A percentile compares a stretch with the other conserved stretches of the same genome.
phyloP scores from a whole-genome alignment of 2,329 filamentous ascomycete species.

The Botrytis galanthina region DNA sequence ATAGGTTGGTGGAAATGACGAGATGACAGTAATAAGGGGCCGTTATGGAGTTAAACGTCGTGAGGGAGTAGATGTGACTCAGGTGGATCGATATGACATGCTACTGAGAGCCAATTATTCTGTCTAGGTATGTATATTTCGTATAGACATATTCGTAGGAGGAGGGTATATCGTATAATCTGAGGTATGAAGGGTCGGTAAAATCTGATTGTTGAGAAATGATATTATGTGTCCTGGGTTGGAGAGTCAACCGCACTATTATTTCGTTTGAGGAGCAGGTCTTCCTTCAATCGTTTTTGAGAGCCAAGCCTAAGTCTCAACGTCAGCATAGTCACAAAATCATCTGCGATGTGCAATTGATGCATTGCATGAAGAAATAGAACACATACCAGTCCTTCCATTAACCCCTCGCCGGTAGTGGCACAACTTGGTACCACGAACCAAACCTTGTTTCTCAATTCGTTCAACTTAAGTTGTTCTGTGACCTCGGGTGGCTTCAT shows the following conservation, averaged over 20 bases:
- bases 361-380: neutral
- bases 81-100: neutral
- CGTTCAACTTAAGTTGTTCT: conserved; percentile 70
- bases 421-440: conserved; percentile 82
- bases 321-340: conserved; percentile 5
- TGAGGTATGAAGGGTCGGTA: conserved; percentile 1
- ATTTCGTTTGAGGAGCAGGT: conserved; percentile 37
- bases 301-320: conserved; percentile 59
- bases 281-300: conserved; percentile 76
- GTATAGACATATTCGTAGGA: conserved; percentile 11
- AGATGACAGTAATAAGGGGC: neutral
- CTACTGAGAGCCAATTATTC: neutral
- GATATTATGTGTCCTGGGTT: neutral
- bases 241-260: neutral
- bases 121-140: conserved; percentile 1
- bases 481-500: conserved; percentile 80
- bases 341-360: neutral
- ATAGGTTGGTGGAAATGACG: conserved; percentile 6
- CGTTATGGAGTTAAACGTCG: neutral
- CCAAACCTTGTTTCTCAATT: conserved; percentile 81
- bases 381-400: conserved; percentile 67
- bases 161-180: neutral
- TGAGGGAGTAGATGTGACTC: neutral
- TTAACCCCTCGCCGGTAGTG: conserved; percentile 75
- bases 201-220: neutral